Conservation (phyloP, 2,329 filamentous ascomycete species). For the Coleophoma eucalyptorum region DNA sequence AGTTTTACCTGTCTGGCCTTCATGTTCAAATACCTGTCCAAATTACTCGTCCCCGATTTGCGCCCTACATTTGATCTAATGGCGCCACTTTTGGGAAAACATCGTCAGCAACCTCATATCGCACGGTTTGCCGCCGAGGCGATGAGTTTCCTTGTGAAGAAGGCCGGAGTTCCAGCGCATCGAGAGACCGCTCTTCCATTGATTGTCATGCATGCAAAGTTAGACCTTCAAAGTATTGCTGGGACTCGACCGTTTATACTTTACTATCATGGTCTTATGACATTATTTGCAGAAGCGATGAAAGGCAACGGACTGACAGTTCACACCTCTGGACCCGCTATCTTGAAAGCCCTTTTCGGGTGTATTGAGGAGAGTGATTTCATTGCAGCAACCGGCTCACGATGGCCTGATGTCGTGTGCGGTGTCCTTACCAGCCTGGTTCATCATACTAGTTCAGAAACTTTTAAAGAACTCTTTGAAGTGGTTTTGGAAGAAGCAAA, state of each 20-base stretch:
- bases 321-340: conserved; percentile 54
- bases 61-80: conserved; percentile 81
- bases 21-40: conserved; percentile 94
- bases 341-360: conserved; percentile 47
- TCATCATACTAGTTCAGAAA: conserved; percentile 74
- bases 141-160: conserved; percentile 88
- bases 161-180: conserved; percentile 74
- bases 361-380: conserved; percentile 40
- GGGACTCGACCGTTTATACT: conserved; percentile 57
- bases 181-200: conserved; percentile 67
- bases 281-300: conserved; percentile 80
- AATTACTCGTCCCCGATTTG: conserved; percentile 80
- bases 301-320: conserved; percentile 58
- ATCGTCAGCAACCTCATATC: conserved; percentile 79
- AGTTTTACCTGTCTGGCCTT: conserved; percentile 92
- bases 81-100: conserved; percentile 78
- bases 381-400: conserved; percentile 34
- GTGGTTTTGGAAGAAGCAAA: conserved; percentile 49
- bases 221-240: conserved; percentile 56
- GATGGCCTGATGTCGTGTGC: conserved; percentile 63
- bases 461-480: conserved; percentile 65
- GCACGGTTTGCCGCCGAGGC: conserved; percentile 92
- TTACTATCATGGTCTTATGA: conserved; percentile 88
- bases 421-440: conserved; percentile 79
- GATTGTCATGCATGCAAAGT: conserved; percentile 69